Percentiles rank a stretch among this genome's conserved stretches.
These are phyloP conservation scores for Debaryomyces castellii DNA, from an alignment of 805 yeast genomes.

Conservation along the genomic window DNA sequence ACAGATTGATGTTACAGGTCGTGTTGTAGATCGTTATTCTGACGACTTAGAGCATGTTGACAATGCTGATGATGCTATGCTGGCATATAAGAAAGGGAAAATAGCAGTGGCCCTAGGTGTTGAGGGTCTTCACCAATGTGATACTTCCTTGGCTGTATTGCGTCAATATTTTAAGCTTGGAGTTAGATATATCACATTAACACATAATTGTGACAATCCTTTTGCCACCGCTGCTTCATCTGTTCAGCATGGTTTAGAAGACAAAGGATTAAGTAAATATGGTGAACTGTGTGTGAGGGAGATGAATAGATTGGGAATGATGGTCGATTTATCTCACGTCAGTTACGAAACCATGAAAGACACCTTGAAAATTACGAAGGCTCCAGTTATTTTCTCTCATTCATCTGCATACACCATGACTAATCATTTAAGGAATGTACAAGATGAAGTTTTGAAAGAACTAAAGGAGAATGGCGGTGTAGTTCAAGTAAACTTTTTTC, in stretches of 20 bases:
- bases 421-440: constrained; percentile 45
- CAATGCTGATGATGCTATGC: constrained; percentile 38
- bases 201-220: constrained; percentile 58
- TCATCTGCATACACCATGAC: constrained; percentile 42
- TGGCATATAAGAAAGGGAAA: constrained; percentile 25
- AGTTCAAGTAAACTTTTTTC: constrained; percentile 47
- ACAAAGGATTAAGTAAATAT: constrained; percentile 39
- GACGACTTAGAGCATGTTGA: constrained; percentile 37
- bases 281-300: constrained; percentile 44
- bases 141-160: constrained; percentile 47
- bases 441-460: constrained; percentile 32
- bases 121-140: constrained; percentile 55
- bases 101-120: constrained; percentile 48
- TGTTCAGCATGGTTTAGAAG: constrained; percentile 44
- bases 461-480: constrained; percentile 40
- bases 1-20: constrained; percentile 48
- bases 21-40: constrained; percentile 41
- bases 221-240: constrained; percentile 56
- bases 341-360: constrained; percentile 48
- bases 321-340: constrained; percentile 52
- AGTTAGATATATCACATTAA: constrained; percentile 50
- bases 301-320: constrained; percentile 53
- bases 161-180: constrained; percentile 50
- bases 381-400: constrained; percentile 52
- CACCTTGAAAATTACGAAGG: constrained; percentile 33